phyloP scores from a whole-genome alignment of 768 basidiomycete genomes.

The Cystobasidium ongulense region DNA sequence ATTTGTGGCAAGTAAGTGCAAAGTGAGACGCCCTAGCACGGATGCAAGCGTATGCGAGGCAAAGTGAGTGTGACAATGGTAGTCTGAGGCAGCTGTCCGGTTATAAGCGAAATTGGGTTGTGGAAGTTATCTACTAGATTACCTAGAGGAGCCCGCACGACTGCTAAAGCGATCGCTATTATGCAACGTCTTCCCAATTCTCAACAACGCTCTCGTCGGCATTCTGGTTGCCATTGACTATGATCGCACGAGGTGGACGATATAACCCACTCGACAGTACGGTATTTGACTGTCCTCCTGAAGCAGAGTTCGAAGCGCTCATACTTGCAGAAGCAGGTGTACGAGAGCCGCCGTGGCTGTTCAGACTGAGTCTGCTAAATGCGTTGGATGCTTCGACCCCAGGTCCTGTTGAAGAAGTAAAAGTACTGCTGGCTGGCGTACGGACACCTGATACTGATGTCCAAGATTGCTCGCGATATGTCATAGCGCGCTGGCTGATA shows the following conservation, averaged over 20 bases:
- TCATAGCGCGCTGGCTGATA: background rate
- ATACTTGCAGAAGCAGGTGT: background rate
- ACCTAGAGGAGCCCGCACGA: no score
- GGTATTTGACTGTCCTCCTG: background rate
- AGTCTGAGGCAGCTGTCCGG: no score
- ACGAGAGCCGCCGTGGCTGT: background rate
- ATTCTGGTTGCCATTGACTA: background rate
- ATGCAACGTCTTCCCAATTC: slow-evolving; percentile 21
- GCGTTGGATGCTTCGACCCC: background rate
- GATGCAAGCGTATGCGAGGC: no score
- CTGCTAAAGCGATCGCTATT: no score
- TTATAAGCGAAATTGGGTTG: no score
- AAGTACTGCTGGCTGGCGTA: background rate
- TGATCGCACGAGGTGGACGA: slow-evolving; percentile 17
- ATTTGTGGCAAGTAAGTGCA: no score
- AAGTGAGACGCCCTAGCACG: no score
- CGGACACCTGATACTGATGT: slow-evolving; percentile 12
- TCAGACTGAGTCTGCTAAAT: background rate
- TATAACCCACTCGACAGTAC: slow-evolving; percentile 16
- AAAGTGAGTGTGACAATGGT: no score
- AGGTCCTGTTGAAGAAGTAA: background rate
- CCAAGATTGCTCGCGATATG: slow-evolving; percentile 15
- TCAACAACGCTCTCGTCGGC: slow-evolving; percentile 5
- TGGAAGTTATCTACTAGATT: no score
- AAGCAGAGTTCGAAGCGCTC: background rate